Evolutionary conservation across 768 basidiomycete species (phyloP).

Genomic region (Serendipita sp.): DNA sequence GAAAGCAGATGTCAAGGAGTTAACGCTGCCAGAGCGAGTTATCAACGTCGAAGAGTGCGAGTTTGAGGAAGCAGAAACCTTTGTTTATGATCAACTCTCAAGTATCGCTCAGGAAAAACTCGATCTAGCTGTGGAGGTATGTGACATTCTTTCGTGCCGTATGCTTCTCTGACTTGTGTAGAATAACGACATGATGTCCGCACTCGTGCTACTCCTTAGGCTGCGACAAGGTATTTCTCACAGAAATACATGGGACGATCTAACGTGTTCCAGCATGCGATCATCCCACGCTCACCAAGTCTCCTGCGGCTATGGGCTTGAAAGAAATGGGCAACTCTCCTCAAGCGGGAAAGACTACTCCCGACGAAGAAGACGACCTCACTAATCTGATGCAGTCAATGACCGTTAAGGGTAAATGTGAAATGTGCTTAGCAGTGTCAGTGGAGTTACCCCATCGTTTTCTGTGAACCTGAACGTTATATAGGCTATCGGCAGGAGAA

Average conservation of each 20-base stretch:
- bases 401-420: constrained; percentile 52
- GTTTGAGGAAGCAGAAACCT: constrained; percentile 61
- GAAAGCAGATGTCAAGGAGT: constrained; percentile 39
- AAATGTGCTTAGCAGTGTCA: constrained; percentile 55
- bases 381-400: constrained; percentile 57
- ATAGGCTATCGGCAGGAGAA: background rate
- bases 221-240: constrained; percentile 61
- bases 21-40: constrained; percentile 62
- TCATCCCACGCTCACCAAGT: constrained; percentile 48
- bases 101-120: constrained; percentile 34
- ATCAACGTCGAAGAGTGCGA: constrained; percentile 59
- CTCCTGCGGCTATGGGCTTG: constrained; percentile 52
- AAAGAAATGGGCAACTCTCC: constrained; percentile 15
- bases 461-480: background rate
- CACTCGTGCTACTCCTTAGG: constrained; percentile 58
- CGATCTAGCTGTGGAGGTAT: constrained; percentile 18
- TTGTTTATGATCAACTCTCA: constrained; percentile 65
- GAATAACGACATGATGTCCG: constrained; percentile 36
- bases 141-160: constrained; percentile 12
- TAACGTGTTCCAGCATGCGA: constrained; percentile 51
- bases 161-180: constrained; percentile 53
- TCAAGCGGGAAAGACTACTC: background rate
- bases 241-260: background rate
- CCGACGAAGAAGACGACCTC: constrained; percentile 50
- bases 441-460: background rate